Percentiles rank a stretch among this genome's conserved stretches.
Evolutionary conservation across 2,329 filamentous ascomycete genomes (phyloP).

Genomic region (Aspergillus texensis): DNA sequence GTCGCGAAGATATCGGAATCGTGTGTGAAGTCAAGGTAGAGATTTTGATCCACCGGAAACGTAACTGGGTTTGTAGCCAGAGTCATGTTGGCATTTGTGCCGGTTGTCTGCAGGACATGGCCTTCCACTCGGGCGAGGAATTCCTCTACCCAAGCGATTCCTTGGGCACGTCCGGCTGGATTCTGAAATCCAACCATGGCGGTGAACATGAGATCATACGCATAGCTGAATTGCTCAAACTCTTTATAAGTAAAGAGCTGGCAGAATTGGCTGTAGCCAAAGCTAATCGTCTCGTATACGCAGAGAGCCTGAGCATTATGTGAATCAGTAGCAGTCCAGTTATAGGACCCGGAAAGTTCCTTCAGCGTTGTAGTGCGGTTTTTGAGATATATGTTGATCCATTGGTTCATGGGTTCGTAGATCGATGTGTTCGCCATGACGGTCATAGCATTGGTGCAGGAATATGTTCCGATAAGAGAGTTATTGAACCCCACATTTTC

Average conservation of each 20-base stretch:
- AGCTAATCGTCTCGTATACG: slow-evolving; percentile 76
- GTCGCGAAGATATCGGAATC: background rate
- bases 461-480: slow-evolving; percentile 22
- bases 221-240: slow-evolving; percentile 73
- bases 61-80: slow-evolving; percentile 61
- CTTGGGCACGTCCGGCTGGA: slow-evolving; percentile 69
- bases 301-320: slow-evolving; percentile 73
- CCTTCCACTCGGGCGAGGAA: slow-evolving; percentile 65
- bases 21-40: background rate
- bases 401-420: slow-evolving; percentile 47
- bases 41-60: slow-evolving; percentile 71
- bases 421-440: background rate
- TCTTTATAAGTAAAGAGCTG: slow-evolving; percentile 74
- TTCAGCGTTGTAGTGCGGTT: slow-evolving; percentile 65
- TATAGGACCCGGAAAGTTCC: slow-evolving; percentile 57
- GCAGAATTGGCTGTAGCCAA: slow-evolving; percentile 75
- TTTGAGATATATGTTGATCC: slow-evolving; percentile 66
- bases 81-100: slow-evolving; percentile 49
- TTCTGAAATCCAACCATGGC: slow-evolving; percentile 65
- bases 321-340: slow-evolving; percentile 66
- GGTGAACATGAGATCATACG: slow-evolving; percentile 67
- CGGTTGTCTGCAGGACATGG: slow-evolving; percentile 24
- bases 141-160: slow-evolving; percentile 73
- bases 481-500: slow-evolving; percentile 57
- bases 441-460: background rate